Conservation (phyloP, 2,329 filamentous ascomycete genomes). For the Penicillium sp. region DNA sequence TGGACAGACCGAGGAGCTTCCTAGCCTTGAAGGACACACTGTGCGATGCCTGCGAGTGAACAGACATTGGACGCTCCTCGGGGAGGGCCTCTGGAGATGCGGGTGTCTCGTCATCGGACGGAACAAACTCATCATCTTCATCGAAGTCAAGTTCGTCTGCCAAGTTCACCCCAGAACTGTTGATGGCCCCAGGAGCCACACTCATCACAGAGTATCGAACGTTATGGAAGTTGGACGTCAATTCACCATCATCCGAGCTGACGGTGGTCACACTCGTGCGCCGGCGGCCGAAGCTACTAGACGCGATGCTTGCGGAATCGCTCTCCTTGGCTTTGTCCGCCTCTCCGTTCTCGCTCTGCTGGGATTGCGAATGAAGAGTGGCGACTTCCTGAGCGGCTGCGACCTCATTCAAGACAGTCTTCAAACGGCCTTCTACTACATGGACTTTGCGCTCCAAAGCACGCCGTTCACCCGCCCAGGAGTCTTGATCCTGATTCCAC, state of each 20-base stretch:
- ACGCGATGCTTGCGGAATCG: slow-evolving; percentile 72
- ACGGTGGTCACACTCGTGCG: slow-evolving; percentile 58
- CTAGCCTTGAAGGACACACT: slow-evolving; percentile 44
- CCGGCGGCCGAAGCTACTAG: slow-evolving; percentile 65
- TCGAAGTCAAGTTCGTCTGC: slow-evolving; percentile 91
- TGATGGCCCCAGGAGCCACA: slow-evolving; percentile 57
- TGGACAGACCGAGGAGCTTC: slow-evolving; percentile 47
- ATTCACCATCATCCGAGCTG: slow-evolving; percentile 52
- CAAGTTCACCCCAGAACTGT: slow-evolving; percentile 68
- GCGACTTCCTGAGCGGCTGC: slow-evolving; percentile 44
- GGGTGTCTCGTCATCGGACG: slow-evolving; percentile 70
- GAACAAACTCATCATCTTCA: slow-evolving; percentile 66
- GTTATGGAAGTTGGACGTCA: slow-evolving; percentile 52
- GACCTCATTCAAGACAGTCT: slow-evolving; percentile 82
- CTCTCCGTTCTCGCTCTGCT: slow-evolving; percentile 62
- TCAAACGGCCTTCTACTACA: slow-evolving; percentile 83
- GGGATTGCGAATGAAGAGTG: slow-evolving; percentile 28
- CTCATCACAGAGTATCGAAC: slow-evolving; percentile 72
- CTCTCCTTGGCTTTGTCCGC: slow-evolving; percentile 62
- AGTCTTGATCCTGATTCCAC: slow-evolving; percentile 81
- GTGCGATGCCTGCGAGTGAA: slow-evolving; percentile 40
- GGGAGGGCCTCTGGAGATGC: slow-evolving; percentile 47
- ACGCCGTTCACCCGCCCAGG: slow-evolving; percentile 81
- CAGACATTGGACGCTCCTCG: slow-evolving; percentile 46
- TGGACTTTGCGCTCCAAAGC: slow-evolving; percentile 82